Evolutionary conservation across 2,329 filamentous ascomycete genomes (phyloP), one percentile per base, ranked within the genome.

Genomic region (Aspergillus sp.): DNA sequence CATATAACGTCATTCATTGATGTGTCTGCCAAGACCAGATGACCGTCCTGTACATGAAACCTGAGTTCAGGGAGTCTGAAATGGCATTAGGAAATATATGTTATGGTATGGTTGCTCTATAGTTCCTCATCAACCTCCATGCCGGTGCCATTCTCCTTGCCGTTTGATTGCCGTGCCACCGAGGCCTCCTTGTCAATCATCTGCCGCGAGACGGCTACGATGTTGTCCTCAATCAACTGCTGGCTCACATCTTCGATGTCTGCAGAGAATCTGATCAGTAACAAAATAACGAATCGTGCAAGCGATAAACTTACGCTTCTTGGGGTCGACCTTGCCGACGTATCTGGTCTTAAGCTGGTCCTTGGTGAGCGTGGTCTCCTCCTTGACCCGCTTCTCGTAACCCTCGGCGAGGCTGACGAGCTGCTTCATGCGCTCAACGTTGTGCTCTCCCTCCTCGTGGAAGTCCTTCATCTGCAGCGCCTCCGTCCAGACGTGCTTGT

Each of bases 111-210:
- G 30, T 21, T 21, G 10, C 27, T 73, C 67, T 73, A 81, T 69
- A 81, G 72, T 57, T 83, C 79, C 66, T 90, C 87, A 69, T 92
- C 90, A 49, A 87, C 83, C 13, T 91, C 89, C 88, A 92, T 91
- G 59, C 65, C 69, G 48, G 81, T 74, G 52, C 76, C 77, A 52
- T 74, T 75, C 48, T 76, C 77, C 69, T 69, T 76, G 54, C 63
- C 71, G 55, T 65, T 77, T 58, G 77, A 77, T 74, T 61, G 90
- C 84, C 78, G 89, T 19, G 94, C 91, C 78, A 96, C 91, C 5
- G 92, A 95, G 3, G 95, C 95, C 78, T 99, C 95, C 82, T 98
- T 98, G 82, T 98, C 95, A 72, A 99, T 98, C 94, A 99, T 97
- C 78, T 98, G 95, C 76, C 94, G 86, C 66, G 92, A 96, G n/a